Percentiles rank a stretch among this genome's conserved stretches.
Conservation (phyloP, 2,329 filamentous ascomycete genomes). For the Aspergillus fijiensis region DNA sequence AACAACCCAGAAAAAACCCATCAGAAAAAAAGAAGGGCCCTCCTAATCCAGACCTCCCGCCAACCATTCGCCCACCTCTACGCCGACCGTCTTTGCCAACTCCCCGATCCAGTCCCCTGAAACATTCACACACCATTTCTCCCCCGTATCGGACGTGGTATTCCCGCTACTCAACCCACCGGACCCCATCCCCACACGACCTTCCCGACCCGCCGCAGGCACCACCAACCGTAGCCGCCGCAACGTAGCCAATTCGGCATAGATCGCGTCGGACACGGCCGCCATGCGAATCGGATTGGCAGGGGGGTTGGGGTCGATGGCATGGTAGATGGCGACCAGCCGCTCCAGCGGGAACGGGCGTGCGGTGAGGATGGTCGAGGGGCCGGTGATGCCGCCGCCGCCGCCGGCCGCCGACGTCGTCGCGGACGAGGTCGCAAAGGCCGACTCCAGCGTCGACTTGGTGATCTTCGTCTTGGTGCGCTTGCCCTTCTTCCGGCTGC, state of each 20-base stretch:
- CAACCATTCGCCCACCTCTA: slow-evolving; percentile 48
- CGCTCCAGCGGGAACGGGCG: slow-evolving; percentile 48
- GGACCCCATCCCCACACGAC: slow-evolving; percentile 24
- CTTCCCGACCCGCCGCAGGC: slow-evolving; percentile 37
- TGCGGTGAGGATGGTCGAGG: slow-evolving; percentile 42
- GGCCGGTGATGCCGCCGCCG: slow-evolving; percentile 34
- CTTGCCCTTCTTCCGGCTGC: slow-evolving; percentile 36
- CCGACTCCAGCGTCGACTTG: slow-evolving; percentile 41
- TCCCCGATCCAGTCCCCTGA: slow-evolving; percentile 49
- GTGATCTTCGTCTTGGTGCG: slow-evolving; percentile 41
- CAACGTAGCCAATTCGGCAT: slow-evolving; percentile 48
- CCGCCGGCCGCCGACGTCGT: slow-evolving; percentile 34
- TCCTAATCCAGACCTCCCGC: slow-evolving; percentile 39
- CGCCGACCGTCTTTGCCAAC: slow-evolving; percentile 45
- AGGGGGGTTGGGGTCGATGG: slow-evolving; percentile 47
- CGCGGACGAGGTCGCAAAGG: slow-evolving; percentile 41
- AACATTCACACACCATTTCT: slow-evolving; percentile 51
- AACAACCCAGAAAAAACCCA: not conserved
- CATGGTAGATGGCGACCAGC: slow-evolving; percentile 49
- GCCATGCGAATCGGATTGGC: slow-evolving; percentile 38
- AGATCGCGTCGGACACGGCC: slow-evolving; percentile 45
- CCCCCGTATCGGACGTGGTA: slow-evolving; percentile 41
- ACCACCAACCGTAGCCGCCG: slow-evolving; percentile 49
- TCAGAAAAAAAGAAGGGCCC: not conserved
- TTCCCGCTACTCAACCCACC: slow-evolving; percentile 34